Percentiles rank a stretch among this genome's conserved stretches.
Conservation (phyloP, 768 basidiomycete genomes). For the Coprinellus aureogranulatus region DNA sequence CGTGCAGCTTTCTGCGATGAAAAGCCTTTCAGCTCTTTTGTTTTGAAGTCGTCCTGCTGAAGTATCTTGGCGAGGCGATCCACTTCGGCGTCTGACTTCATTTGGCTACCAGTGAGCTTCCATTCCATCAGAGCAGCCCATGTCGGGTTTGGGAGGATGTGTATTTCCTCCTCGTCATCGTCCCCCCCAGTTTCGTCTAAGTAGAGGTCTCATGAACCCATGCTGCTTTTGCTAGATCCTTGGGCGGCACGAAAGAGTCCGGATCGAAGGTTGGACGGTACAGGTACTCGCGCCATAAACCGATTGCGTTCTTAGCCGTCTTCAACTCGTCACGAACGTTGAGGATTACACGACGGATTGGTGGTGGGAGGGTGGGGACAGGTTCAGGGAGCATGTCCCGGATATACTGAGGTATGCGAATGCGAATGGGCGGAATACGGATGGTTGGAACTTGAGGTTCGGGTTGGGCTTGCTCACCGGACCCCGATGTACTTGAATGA, state of each 20-base stretch:
- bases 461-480: not conserved
- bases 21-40: constrained; percentile 16
- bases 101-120: not conserved
- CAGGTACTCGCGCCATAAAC: constrained; percentile 22
- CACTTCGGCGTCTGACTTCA: constrained; percentile 27
- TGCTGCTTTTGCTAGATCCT: constrained; percentile 14
- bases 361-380: constrained; percentile 1
- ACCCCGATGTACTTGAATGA: too few relatives aligned
- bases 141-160: not conserved
- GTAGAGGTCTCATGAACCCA: not conserved
- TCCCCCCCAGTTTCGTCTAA: too few relatives aligned
- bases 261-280: constrained; percentile 30
- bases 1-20: constrained; percentile 6
- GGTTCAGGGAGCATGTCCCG: not conserved
- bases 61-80: constrained; percentile 25
- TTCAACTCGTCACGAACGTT: constrained; percentile 17
- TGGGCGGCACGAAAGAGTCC: constrained; percentile 17
- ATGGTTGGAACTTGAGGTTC: not conserved
- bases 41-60: constrained; percentile 19
- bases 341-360: constrained; percentile 5
- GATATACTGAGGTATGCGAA: not conserved
- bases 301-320: constrained; percentile 23
- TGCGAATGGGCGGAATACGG: too few relatives aligned
- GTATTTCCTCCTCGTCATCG: too few relatives aligned
- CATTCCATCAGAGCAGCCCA: not conserved